Percentiles rank a stretch among this genome's conserved stretches.
phyloP scores from a whole-genome alignment of 2,329 filamentous ascomycete species.

The Neonectria faginata region DNA sequence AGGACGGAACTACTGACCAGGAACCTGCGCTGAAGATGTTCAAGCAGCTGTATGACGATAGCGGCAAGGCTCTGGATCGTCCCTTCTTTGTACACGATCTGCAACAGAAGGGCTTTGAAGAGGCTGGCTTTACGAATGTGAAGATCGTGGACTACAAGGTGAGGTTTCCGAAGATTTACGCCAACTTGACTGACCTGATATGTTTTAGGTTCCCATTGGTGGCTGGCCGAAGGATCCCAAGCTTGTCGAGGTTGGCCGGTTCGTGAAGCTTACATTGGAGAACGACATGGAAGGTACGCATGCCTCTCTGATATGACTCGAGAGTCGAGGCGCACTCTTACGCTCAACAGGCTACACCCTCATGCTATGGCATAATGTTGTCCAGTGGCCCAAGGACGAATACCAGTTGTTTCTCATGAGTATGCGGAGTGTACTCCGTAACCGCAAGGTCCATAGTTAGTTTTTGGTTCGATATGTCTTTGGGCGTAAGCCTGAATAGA shows the following conservation, averaged over 20 bases:
- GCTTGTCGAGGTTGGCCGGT: constrained; percentile 30
- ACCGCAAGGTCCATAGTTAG: constrained; percentile 35
- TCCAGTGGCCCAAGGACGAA: constrained; percentile 36
- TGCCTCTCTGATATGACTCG: background rate
- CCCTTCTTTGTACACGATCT: constrained; percentile 30
- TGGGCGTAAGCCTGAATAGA: constrained; percentile 29
- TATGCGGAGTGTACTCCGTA: constrained; percentile 30
- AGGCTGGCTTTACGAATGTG: constrained; percentile 34
- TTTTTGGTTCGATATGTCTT: constrained; percentile 35
- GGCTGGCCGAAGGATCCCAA: constrained; percentile 35
- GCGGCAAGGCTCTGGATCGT: constrained; percentile 18
- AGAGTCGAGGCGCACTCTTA: background rate
- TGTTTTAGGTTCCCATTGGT: constrained; percentile 29
- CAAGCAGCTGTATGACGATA: constrained; percentile 31
- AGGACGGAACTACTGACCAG: constrained; percentile 30
- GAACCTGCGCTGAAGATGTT: constrained; percentile 19
- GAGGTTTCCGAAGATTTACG: background rate
- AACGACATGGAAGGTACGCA: constrained; percentile 36
- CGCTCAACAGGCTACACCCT: constrained; percentile 16
- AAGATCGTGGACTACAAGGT: constrained; percentile 38
- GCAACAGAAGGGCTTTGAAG: constrained; percentile 28
- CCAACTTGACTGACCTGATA: too few relatives aligned
- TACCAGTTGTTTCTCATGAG: constrained; percentile 37
- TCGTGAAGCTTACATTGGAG: constrained; percentile 32
- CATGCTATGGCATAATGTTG: constrained; percentile 33